A percentile compares a stretch with the other conserved stretches of the same genome.
phyloP scores from a whole-genome alignment of 495 filamentous ascomycete species.

The Penicillium turbatum region DNA sequence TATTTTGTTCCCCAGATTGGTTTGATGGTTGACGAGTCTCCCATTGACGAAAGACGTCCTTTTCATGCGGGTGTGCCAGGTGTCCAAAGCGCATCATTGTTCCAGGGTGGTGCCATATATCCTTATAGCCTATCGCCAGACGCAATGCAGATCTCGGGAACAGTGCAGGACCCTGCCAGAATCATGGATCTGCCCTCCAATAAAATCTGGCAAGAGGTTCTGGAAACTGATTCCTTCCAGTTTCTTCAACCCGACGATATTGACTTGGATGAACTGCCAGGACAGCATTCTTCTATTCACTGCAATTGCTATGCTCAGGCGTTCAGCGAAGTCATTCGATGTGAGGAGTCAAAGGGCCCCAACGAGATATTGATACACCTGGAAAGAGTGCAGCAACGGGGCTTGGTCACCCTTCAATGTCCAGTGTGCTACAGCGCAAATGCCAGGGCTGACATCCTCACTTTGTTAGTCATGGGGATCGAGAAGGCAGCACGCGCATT shows the following conservation, averaged over 20 bases:
- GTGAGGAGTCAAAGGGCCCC: background rate
- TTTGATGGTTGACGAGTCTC: background rate
- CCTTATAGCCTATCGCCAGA: background rate
- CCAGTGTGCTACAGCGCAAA: background rate
- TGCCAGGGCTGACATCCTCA: background rate
- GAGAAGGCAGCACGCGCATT: background rate
- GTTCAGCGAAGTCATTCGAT: background rate
- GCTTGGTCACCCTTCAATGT: background rate
- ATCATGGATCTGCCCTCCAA: constrained; percentile 5
- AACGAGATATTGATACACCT: background rate
- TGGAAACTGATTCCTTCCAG: background rate
- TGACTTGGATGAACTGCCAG: background rate
- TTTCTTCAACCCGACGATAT: background rate
- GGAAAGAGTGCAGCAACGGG: constrained; percentile 4
- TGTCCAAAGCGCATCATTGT: background rate
- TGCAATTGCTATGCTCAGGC: background rate
- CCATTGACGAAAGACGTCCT: background rate
- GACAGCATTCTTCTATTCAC: background rate
- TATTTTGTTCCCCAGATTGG: background rate
- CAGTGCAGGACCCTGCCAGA: background rate
- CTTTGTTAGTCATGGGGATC: background rate
- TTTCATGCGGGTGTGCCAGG: background rate
- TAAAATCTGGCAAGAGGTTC: background rate
- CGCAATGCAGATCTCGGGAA: background rate
- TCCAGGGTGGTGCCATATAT: background rate